Evolutionary conservation across 257 asterid species (phyloP).

Genomic region (Nicotiana knightiana): DNA sequence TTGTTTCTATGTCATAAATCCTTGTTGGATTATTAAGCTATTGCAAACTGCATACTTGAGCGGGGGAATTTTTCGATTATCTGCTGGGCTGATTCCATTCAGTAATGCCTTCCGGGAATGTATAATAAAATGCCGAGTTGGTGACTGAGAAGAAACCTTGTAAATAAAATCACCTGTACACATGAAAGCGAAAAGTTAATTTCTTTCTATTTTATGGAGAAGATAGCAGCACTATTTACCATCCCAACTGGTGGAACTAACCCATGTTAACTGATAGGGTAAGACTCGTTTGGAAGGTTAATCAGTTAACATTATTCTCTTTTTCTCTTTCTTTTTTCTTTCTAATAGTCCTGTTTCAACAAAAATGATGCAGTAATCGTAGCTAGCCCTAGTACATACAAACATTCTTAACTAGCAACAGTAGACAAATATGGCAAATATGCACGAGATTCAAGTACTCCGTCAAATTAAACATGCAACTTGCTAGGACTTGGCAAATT

Average conservation of each 20-base stretch:
- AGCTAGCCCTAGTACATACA: background rate
- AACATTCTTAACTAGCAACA: background rate
- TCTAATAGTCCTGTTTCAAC: background rate
- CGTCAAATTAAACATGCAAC: background rate
- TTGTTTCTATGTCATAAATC: background rate
- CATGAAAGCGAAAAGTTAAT: conserved; percentile 10
- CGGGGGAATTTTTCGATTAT: conserved; percentile 88
- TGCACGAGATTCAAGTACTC: background rate
- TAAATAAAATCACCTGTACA: conserved; percentile 87
- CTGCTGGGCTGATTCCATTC: conserved; percentile 88
- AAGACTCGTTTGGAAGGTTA: background rate
- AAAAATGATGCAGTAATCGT: background rate
- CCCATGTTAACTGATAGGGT: background rate
- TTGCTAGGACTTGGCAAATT: background rate
- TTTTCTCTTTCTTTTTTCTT: background rate
- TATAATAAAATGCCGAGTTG: conserved; percentile 81
- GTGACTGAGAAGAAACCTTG: conserved; percentile 88
- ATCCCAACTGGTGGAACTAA: background rate
- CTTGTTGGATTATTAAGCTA: background rate
- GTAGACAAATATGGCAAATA: background rate
- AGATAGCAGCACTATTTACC: background rate
- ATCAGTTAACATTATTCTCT: background rate
- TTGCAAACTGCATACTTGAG: conserved; percentile 46
- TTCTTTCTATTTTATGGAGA: background rate
- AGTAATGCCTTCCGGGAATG: conserved; percentile 96